These are phyloP conservation scores for Corymbia calophylla DNA, from an alignment of 441 rosid genomes.

Conservation along the genomic window DNA sequence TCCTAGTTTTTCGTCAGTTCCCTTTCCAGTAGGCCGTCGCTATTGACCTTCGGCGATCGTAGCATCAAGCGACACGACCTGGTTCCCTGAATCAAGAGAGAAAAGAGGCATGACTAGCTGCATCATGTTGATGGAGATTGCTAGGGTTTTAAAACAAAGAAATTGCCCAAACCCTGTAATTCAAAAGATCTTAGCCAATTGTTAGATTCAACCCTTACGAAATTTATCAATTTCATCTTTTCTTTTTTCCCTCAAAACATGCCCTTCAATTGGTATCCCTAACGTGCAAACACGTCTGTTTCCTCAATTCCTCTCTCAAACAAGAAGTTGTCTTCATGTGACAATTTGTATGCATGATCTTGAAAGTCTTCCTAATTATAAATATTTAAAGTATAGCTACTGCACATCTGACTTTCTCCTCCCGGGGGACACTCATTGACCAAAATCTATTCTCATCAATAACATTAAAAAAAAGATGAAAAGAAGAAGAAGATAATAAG, in stretches of 20 bases:
- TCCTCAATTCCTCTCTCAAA: neutral
- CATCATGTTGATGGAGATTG: neutral
- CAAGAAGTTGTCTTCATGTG: neutral
- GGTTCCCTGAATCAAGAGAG: fast-evolving
- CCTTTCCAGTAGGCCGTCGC: fast-evolving
- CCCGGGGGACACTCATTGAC: neutral
- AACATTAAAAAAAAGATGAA: neutral
- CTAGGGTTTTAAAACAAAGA: neutral
- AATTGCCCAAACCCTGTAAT: neutral
- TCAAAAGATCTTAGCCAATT: neutral
- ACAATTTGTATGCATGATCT: neutral
- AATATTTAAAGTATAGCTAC: neutral
- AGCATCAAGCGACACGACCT: neutral
- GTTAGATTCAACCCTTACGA: neutral
- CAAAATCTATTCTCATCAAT: neutral
- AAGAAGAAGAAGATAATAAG: neutral
- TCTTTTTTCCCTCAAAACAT: too few relatives aligned
- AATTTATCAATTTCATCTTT: neutral
- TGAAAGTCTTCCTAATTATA: neutral
- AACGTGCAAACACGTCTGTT: neutral
- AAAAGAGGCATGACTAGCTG: neutral
- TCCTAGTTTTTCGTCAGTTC: neutral
- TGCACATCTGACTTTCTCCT: neutral
- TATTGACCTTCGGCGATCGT: neutral
- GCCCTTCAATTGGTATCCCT: neutral